phyloP scores from a whole-genome alignment of 306 rosid genomes.

The Mimosa pudica region DNA sequence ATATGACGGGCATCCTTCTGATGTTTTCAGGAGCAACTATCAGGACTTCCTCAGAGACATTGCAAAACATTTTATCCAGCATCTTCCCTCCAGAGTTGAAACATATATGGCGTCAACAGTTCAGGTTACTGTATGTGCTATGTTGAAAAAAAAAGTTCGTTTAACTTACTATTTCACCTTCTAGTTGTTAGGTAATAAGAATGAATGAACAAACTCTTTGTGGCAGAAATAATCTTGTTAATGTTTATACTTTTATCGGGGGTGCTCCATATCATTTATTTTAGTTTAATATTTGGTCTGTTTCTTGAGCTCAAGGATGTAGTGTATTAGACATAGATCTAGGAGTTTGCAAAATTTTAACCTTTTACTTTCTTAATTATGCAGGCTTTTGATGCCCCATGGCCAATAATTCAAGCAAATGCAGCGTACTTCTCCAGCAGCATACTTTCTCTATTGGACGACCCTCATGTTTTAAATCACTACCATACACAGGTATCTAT shows the following conservation, averaged over 20 bases:
- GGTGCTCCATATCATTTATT: constrained; percentile 16
- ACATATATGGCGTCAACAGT: constrained; percentile 77
- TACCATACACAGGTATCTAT: constrained; percentile 73
- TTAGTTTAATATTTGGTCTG: neutral
- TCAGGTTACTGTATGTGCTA: constrained; percentile 54
- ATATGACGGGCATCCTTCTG: constrained; percentile 20
- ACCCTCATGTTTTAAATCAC: constrained; percentile 71
- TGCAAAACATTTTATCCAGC: constrained; percentile 70
- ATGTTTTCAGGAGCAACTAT: constrained; percentile 71
- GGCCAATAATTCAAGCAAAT: constrained; percentile 94
- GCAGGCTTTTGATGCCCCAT: constrained; percentile 98
- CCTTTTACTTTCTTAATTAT: constrained; percentile 39
- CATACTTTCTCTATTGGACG: constrained; percentile 73
- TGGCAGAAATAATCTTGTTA: neutral
- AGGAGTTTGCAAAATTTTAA: constrained; percentile 33
- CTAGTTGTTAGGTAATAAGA: neutral
- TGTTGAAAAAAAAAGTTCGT: neutral
- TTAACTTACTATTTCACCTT: neutral
- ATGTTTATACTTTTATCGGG: neutral
- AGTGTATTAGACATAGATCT: neutral
- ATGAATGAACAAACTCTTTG: neutral
- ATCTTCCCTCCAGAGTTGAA: constrained; percentile 81
- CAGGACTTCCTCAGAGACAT: constrained; percentile 80
- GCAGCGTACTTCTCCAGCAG: constrained; percentile 89
- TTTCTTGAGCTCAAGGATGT: neutral